These are phyloP conservation scores for Cladophialophora yegresii DNA, from an alignment of 2,329 filamentous ascomycete species.

Conservation along the genomic window DNA sequence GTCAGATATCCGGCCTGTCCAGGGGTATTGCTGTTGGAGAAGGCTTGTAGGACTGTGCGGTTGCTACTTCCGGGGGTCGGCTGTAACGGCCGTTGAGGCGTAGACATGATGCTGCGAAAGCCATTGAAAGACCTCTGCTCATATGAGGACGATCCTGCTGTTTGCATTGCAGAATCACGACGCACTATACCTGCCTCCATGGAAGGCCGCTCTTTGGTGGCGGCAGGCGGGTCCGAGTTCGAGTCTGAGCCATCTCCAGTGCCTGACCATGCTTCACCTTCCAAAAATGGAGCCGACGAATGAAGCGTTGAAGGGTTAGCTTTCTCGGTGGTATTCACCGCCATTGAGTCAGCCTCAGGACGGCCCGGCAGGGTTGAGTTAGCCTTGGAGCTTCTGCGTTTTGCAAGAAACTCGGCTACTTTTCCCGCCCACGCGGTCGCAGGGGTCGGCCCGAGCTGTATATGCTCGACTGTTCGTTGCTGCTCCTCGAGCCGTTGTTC, in stretches of 20 bases:
- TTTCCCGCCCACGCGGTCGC: background rate
- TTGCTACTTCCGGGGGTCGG: background rate
- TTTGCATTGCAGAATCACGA: background rate
- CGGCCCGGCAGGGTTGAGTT: background rate
- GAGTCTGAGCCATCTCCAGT: background rate
- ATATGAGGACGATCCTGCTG: background rate
- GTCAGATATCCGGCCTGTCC: background rate
- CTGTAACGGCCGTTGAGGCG: background rate
- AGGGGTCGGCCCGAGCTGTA: background rate
- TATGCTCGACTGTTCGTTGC: background rate
- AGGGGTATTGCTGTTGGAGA: constrained; percentile 6
- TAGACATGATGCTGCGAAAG: background rate
- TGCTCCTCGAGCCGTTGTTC: background rate
- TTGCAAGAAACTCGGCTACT: background rate
- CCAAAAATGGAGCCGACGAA: background rate
- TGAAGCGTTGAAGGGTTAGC: background rate
- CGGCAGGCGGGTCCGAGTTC: background rate
- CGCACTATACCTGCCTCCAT: background rate
- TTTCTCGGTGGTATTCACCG: background rate
- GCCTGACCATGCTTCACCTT: background rate
- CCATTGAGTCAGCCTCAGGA: background rate
- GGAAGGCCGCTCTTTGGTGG: background rate
- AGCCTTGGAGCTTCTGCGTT: background rate
- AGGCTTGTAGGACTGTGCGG: constrained; percentile 8
- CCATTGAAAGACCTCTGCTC: background rate